A percentile compares a stretch with the other conserved stretches of the same genome.
Evolutionary conservation across 768 basidiomycete genomes (phyloP).

Genomic region (Pleurotus citrinopileatus): DNA sequence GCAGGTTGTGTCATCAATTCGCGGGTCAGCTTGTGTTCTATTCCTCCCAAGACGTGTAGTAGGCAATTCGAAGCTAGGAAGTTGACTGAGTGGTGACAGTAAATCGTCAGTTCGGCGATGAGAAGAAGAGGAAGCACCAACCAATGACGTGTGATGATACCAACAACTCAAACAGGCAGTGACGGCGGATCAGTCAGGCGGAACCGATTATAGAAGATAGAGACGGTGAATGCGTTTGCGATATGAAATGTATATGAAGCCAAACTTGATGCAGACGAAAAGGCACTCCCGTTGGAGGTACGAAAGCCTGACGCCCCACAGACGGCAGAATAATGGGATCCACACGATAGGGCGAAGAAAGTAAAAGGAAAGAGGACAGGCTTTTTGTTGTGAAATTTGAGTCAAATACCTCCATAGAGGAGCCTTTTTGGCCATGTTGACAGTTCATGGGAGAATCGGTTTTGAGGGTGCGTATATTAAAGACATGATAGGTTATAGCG

Average conservation of each 20-base stretch:
- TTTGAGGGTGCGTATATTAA: not conserved
- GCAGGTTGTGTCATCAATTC: not conserved
- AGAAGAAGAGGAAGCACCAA: not conserved
- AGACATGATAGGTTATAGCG: too few relatives aligned
- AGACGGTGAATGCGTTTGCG: too few relatives aligned
- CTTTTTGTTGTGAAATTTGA: too few relatives aligned
- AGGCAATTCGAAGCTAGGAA: not conserved
- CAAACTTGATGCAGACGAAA: not conserved
- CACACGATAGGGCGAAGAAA: not conserved
- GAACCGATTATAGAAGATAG: conserved; percentile 1
- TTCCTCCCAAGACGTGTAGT: not conserved
- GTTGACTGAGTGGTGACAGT: too few relatives aligned
- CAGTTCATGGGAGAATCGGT: conserved; percentile 2
- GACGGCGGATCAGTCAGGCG: conserved; percentile 5
- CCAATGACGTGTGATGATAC: not conserved
- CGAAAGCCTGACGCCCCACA: not conserved
- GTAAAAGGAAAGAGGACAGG: not conserved
- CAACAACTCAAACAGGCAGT: not conserved
- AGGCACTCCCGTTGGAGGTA: not conserved
- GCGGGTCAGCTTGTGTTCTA: too few relatives aligned
- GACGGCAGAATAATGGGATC: not conserved
- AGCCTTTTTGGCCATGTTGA: not conserved
- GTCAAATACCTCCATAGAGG: too few relatives aligned
- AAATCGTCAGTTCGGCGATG: too few relatives aligned
- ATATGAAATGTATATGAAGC: too few relatives aligned